Base-by-base conservation (phyloP, 768 basidiomycete species). In the Suillus clintonianus region DNA sequence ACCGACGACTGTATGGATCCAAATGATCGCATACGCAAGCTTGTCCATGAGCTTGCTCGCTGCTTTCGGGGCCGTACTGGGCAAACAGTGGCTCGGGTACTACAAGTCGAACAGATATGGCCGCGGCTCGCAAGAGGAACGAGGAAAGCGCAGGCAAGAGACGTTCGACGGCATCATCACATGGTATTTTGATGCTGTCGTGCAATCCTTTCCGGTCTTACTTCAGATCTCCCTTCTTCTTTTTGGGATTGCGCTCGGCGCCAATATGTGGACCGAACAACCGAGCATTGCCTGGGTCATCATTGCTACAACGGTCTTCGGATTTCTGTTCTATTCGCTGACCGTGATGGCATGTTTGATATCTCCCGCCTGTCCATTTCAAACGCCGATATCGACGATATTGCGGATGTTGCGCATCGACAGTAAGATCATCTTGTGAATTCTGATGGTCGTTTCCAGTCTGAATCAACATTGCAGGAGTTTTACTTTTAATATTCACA, bases 21-120 rank as follows among this genome's bases (percentile, higher is more conserved):
- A 69, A 42, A 43, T n/a, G 22, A 24, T 68, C 22, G 41, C 54
- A 24, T 68, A 68, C 15, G 58, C 58, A 36, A 68, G 67, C 45
- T 55, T 68, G 45, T 32, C 67, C 4, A 51, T 43, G 27, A 62
- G 61, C n/a, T 58, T 68, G n/a, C 55, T 64, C 32, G 67, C 67
- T 19, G 67, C 67, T 8, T 34, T 67, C 14, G 61, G 66, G 30
- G 67, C 67, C 11, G 61, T 68, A 24, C 22, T 68, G 2, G 67
- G 67, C n/a, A 68, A 68, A 42, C 67, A 68, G 34, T 68, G 67
- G 67, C 67, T 68, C 1, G 41, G 37, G 22, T 22, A 63, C n/a
- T 59, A 59, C 54, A 43, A 42, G n/a, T 24, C 30, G 8, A 54
- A 32, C 36, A 30, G 48, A 30, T 50, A 50, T 17, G 55, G 53